These are phyloP conservation scores for Sclerotinia sclerotiorum DNA, from an alignment of 2,329 filamentous ascomycete genomes.

Conservation along the genomic window DNA sequence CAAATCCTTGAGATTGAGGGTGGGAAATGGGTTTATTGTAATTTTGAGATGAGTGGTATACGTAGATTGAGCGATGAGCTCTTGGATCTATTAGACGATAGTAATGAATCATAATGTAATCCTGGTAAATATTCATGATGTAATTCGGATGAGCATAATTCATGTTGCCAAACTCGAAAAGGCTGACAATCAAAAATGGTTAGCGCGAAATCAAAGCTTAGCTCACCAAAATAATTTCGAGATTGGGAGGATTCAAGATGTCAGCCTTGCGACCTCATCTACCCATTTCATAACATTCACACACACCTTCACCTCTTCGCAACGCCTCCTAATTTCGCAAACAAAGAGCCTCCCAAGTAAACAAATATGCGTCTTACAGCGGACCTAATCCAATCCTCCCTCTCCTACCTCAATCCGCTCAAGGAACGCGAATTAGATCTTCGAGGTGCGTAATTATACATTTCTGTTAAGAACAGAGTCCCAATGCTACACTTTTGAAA, in stretches of 20 bases:
- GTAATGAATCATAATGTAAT: background rate
- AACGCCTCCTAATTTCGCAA: slow-evolving; percentile 14
- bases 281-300: background rate
- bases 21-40: slow-evolving; percentile 1
- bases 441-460: slow-evolving; percentile 75
- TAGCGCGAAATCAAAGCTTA: slow-evolving; percentile 16
- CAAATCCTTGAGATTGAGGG: background rate
- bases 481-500: slow-evolving; percentile 76
- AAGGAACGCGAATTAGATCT: slow-evolving; percentile 99
- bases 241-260: slow-evolving; percentile 8
- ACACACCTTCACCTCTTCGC: background rate
- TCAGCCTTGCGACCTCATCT: slow-evolving; percentile 14
- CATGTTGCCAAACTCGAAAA: background rate
- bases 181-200: slow-evolving; percentile 4
- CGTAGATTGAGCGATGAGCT: slow-evolving; percentile 1
- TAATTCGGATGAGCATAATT: background rate
- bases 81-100: slow-evolving; percentile 1
- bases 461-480: slow-evolving; percentile 76
- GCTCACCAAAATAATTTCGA: slow-evolving; percentile 17
- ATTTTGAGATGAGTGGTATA: slow-evolving; percentile 8
- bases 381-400: slow-evolving; percentile 89
- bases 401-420: slow-evolving; percentile 97
- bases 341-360: background rate
- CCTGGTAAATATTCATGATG: background rate
- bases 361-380: slow-evolving; percentile 83